Base-by-base conservation (phyloP, 768 basidiomycete genomes). In the Gloeophyllum trabeum region DNA sequence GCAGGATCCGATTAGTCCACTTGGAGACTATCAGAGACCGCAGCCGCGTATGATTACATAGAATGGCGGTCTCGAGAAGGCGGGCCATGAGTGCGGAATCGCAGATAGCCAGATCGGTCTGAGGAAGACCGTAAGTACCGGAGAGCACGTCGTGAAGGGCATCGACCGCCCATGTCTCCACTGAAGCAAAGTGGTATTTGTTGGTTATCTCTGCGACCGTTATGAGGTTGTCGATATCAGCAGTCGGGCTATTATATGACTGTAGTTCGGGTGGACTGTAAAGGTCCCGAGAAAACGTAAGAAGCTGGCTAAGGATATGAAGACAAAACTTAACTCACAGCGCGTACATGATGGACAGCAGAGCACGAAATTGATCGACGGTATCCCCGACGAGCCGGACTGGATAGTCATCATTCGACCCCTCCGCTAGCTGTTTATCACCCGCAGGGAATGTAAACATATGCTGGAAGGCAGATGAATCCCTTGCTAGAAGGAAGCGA, bases 171-270 rank as follows among this genome's bases (percentile, higher is more conserved):
- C 69, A 71, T 13, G 47, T 24, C 32, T 53, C 51, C 26, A 64
- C 57, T 16, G 59, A 45, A n/a, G 46, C 44, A 45, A 67, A 61
- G 36, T 58, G 55, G 50, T 67, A 71, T 47, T 57, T 57, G 55
- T 58, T 55, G n/a, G 67, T 56, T 18, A 65, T 56, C 46, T 65
- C 59, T 21, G 64, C 61, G 43, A 71, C 59, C 28, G 60, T 60
- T 23, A 68, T 54, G 5, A 71, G 50, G 19, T 58, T 54, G 40
- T 56, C 54, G 18, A 71, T 49, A 38, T 61, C 46, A 16, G 62
- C 48, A 16, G 47, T 43, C 48, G 51, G 41, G 47, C 55, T 43
- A 57, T 55, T 41, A 54, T 51, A 48, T 48, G 52, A 35, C 55
- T 65, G 47, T 4, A 50, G 46, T 30, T 55, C 50, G 12, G 39